A percentile compares a stretch with the other conserved stretches of the same genome.
Evolutionary conservation across 2,329 filamentous ascomycete genomes (phyloP).

Genomic region (Neofusicoccum ribis): DNA sequence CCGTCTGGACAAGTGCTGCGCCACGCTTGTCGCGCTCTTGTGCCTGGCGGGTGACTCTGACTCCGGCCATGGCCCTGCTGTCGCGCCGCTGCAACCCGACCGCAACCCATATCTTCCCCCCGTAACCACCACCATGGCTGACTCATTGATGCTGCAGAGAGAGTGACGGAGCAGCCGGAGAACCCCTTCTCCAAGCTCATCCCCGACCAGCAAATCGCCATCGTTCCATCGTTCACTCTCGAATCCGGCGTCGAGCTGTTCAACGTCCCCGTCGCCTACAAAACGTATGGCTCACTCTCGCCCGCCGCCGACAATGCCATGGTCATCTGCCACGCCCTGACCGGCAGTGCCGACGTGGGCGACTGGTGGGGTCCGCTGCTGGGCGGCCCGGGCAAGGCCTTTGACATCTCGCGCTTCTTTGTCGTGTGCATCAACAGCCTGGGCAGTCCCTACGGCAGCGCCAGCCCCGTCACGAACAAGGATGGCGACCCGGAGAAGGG

Average conservation of each 20-base stretch:
- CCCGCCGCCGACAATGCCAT: slow-evolving; percentile 61
- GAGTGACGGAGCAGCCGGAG: slow-evolving; percentile 64
- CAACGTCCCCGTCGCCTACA: slow-evolving; percentile 71
- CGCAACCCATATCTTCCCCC: too few relatives aligned
- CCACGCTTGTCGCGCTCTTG: neutral
- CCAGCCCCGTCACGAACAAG: slow-evolving; percentile 85
- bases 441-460: slow-evolving; percentile 81
- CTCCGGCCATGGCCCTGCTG: too few relatives aligned
- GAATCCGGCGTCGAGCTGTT: slow-evolving; percentile 83
- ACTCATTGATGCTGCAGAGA: neutral
- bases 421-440: slow-evolving; percentile 83
- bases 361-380: slow-evolving; percentile 89
- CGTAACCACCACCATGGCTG: neutral
- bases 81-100: too few relatives aligned
- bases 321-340: slow-evolving; percentile 79
- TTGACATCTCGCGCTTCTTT: slow-evolving; percentile 82
- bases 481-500: slow-evolving; percentile 74
- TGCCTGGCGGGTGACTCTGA: too few relatives aligned
- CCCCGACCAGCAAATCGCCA: slow-evolving; percentile 80
- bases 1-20: too few relatives aligned
- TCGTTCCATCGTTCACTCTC: slow-evolving; percentile 86
- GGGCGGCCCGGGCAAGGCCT: slow-evolving; percentile 74
- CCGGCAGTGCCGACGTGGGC: slow-evolving; percentile 78
- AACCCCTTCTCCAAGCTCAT: slow-evolving; percentile 89
- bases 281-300: slow-evolving; percentile 60